Percentiles rank a stretch among this genome's conserved stretches.
Conservation (phyloP, 2,329 filamentous ascomycete species). For the Colletotrichum sp. region DNA sequence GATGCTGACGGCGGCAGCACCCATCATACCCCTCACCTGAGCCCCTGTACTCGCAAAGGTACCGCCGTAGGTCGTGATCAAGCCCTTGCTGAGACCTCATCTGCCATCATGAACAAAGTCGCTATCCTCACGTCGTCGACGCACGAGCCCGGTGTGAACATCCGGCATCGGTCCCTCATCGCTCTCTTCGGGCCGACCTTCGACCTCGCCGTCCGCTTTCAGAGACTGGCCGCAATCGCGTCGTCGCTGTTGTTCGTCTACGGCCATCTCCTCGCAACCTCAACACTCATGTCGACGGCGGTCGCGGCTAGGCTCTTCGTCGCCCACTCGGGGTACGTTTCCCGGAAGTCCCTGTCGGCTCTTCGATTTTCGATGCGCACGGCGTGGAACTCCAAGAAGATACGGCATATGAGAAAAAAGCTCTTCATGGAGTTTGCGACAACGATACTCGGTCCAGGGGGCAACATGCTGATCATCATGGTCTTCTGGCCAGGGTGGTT, state of each 20-base stretch:
- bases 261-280: constrained; percentile 32
- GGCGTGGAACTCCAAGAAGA: constrained; percentile 40
- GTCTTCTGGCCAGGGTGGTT: constrained; percentile 65
- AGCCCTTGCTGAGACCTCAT: constrained; percentile 14
- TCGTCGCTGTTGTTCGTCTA: constrained; percentile 34
- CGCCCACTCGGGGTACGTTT: constrained; percentile 30
- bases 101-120: constrained; percentile 36
- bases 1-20: neutral
- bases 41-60: neutral
- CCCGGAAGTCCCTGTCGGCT: constrained; percentile 18
- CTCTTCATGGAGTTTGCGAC: constrained; percentile 57
- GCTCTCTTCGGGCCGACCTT: constrained; percentile 37
- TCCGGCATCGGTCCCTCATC: constrained; percentile 34
- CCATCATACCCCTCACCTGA: neutral
- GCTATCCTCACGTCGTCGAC: constrained; percentile 41
- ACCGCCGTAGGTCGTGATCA: constrained; percentile 8
- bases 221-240: constrained; percentile 33
- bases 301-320: constrained; percentile 31
- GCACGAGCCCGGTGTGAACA: constrained; percentile 33
- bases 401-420: constrained; percentile 45
- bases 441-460: constrained; percentile 53
- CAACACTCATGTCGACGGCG: constrained; percentile 30
- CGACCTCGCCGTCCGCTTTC: constrained; percentile 36
- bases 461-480: constrained; percentile 51
- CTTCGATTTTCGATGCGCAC: constrained; percentile 6